These are phyloP conservation scores for Mucor sp. DNA, from an alignment of 371 early-diverging fungal genomes.

Conservation along the genomic window DNA sequence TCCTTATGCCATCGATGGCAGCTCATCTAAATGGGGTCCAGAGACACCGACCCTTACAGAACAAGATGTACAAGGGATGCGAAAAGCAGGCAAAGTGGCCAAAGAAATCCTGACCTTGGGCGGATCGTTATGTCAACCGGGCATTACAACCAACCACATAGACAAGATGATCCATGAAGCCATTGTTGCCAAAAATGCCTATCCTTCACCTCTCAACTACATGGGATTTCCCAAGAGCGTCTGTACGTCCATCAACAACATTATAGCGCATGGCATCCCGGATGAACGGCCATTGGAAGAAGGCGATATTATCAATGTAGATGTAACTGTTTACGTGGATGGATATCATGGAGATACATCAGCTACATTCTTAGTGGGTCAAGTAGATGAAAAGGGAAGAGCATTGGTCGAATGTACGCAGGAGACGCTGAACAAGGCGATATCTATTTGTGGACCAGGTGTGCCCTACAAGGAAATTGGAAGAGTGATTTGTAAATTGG, in stretches of 20 bases:
- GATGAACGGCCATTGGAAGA: constrained; percentile 73
- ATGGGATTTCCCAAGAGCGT: constrained; percentile 84
- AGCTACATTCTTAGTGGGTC: constrained; percentile 81
- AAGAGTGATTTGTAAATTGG: constrained; percentile 62
- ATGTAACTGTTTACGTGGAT: constrained; percentile 74
- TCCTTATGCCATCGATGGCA: constrained; percentile 72
- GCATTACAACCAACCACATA: constrained; percentile 76
- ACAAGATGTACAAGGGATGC: constrained; percentile 65
- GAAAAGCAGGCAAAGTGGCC: constrained; percentile 70
- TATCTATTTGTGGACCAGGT: constrained; percentile 75
- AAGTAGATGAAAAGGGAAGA: constrained; percentile 70
- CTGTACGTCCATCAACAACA: constrained; percentile 84
- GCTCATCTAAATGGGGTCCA: constrained; percentile 60
- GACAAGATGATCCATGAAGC: constrained; percentile 73
- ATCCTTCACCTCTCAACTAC: constrained; percentile 89
- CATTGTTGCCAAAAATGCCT: constrained; percentile 69
- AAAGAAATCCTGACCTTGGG: constrained; percentile 55
- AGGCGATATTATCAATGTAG: constrained; percentile 92
- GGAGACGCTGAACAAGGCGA: constrained; percentile 75
- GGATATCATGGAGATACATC: constrained; percentile 89
- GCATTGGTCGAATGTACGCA: constrained; percentile 70
- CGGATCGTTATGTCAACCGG: constrained; percentile 55
- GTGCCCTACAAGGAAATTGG: constrained; percentile 78
- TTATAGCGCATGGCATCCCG: constrained; percentile 92
- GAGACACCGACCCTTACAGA: constrained; percentile 46